Base-by-base conservation (phyloP, 129 eudicot species). In the Deinandra increscens region DNA sequence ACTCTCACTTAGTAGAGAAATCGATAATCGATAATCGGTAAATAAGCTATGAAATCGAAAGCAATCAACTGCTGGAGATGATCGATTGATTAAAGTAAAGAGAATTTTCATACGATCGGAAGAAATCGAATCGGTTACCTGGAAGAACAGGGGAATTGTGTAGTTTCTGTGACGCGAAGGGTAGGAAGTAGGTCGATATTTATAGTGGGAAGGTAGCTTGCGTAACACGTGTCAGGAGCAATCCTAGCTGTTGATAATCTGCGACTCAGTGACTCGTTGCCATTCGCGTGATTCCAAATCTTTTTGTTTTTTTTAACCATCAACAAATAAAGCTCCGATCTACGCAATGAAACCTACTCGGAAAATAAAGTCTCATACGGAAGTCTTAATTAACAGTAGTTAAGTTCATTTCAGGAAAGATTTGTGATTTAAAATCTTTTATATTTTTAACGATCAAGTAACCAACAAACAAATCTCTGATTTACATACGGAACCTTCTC, bases 201-300 rank as follows among this genome's bases (percentile, higher is more conserved):
- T 75, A 67, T 66, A 42, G 73, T 29, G 6, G 48, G 73, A 33
- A 31, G 58, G 60, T 3, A 75, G 39, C 20, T 54, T 75, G 10
- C 15, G 39, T 42, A 26, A 29, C 79, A 63, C 79, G 79, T 75
- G 64, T 66, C 73, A 75, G 17, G 9, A 48, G 50, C 50, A 22
- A 72, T 75, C 79, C 73, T 29, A 75, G 29, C 60, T 66, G 79
- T 66, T 68, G 20, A 58, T 54, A 55, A 53, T 75, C 65, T 75
- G 60, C 79, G 60, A 33, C 54, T 7, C 69, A 1, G 65, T 71
- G 59, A 29, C 39, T 6, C 56, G 4, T 22, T 23, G 20, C 71
- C 69, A 42, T 22, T 41, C 37, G 15, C 54, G 66, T 58, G 43
- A 26, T 59, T 31, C 43, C 31, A 17, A 15, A 20, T 26, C 6